phyloP scores from a whole-genome alignment of 306 rosid genomes.

The Pterocarpus macrocarpus region DNA sequence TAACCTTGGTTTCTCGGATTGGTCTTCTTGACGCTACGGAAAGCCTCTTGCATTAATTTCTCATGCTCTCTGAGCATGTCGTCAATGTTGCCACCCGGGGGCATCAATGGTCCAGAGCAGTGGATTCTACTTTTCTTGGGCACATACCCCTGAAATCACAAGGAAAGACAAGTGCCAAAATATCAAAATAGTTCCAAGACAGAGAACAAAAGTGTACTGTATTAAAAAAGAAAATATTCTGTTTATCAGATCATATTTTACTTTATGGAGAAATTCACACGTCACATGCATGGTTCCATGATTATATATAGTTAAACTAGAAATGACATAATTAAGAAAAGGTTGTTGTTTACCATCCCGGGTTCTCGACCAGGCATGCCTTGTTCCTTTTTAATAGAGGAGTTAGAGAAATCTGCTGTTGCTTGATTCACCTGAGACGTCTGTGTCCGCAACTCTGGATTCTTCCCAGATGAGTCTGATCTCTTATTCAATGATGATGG shows the following conservation, averaged over 20 bases:
- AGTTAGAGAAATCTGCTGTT: constrained; percentile 47
- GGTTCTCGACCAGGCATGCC: constrained; percentile 46
- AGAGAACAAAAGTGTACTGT: too few relatives aligned
- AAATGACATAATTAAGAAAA: background rate
- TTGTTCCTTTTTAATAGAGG: constrained; percentile 55
- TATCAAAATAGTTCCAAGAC: background rate
- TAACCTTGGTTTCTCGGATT: constrained; percentile 29
- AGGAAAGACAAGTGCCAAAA: background rate
- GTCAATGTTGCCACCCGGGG: constrained; percentile 78
- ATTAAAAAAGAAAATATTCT: too few relatives aligned
- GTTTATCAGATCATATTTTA: too few relatives aligned
- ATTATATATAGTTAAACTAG: background rate
- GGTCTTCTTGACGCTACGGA: constrained; percentile 77
- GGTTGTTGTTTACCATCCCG: constrained; percentile 53
- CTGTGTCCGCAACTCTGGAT: constrained; percentile 56
- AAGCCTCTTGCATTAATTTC: constrained; percentile 88
- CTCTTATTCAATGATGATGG: constrained; percentile 48
- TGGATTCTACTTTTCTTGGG: constrained; percentile 84
- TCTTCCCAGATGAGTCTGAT: constrained; percentile 45
- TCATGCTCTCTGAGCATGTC: constrained; percentile 95
- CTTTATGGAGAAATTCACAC: too few relatives aligned
- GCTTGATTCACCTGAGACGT: constrained; percentile 59
- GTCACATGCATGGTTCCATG: background rate
- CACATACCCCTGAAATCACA: constrained; percentile 60
- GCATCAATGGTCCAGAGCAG: constrained; percentile 89